Evolutionary conservation across 805 yeast genomes (phyloP).

Genomic region (Schwanniomyces vanrijiae): DNA sequence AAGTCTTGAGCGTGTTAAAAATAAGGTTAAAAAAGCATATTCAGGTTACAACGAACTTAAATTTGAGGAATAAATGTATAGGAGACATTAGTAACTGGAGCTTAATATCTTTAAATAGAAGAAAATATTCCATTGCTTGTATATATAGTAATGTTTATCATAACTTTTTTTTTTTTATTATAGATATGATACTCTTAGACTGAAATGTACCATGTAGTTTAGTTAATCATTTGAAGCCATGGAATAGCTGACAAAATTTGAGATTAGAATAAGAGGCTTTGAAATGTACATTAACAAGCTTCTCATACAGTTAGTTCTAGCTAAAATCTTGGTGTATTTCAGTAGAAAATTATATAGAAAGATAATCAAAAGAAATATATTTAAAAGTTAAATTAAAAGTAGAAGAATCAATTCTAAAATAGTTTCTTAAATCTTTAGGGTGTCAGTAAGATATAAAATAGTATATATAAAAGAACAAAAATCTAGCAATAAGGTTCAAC

Average conservation of each 20-base stretch:
- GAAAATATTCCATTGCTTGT: neutral
- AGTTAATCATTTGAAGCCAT: too few species aligned
- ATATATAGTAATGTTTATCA: neutral
- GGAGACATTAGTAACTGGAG: neutral
- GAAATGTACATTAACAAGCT: neutral
- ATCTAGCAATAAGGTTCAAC: neutral
- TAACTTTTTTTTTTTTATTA: too few species aligned
- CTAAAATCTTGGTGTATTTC: neutral
- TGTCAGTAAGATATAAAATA: neutral
- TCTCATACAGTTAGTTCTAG: neutral
- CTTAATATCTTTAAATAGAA: too few species aligned
- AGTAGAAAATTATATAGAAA: neutral
- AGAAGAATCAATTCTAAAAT: too few species aligned
- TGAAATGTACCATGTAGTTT: too few species aligned
- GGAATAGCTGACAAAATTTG: too few species aligned
- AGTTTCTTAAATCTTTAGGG: neutral
- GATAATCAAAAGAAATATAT: neutral
- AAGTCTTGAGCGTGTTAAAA: neutral
- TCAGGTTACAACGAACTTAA: neutral
- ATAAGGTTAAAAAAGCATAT: neutral
- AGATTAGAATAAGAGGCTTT: too few species aligned
- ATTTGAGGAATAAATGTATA: neutral
- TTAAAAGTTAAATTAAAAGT: too few species aligned
- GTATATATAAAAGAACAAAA: neutral
- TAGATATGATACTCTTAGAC: neutral